Conservation (phyloP, 75 land plant species). For the Picea glauca region DNA sequence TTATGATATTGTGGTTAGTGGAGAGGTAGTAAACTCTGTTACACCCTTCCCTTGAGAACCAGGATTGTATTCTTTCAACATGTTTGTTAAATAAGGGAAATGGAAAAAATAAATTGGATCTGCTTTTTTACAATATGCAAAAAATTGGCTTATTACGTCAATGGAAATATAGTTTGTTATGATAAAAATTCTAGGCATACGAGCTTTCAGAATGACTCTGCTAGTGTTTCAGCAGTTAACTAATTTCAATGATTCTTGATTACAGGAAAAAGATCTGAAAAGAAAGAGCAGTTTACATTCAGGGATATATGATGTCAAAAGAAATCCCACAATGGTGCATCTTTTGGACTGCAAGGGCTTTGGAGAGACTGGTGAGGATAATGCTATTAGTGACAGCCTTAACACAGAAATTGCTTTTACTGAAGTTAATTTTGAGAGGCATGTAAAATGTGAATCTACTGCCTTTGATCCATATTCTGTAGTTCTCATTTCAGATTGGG, state of each 20-base stretch:
- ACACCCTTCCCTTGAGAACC: not conserved
- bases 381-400: not conserved
- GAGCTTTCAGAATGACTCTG: not conserved
- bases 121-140: not conserved
- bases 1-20: not conserved
- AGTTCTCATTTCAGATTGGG: not conserved
- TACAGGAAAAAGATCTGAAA: constrained; percentile 1
- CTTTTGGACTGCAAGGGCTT: not conserved
- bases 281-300: not conserved
- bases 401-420: not conserved
- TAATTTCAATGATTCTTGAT: not conserved
- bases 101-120: not conserved
- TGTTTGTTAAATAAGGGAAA: not conserved
- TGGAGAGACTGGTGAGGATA: not conserved
- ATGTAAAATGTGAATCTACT: not conserved
- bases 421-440: not conserved
- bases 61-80: not conserved
- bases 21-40: not conserved
- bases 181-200: not conserved
- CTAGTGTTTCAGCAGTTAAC: not conserved
- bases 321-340: not conserved
- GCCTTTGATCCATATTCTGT: not conserved
- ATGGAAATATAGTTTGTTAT: not conserved
- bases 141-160: not conserved
- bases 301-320: not conserved